Evolutionary conservation across 495 filamentous ascomycete genomes (phyloP), one percentile per base, ranked within the genome.

Genomic region (Bathelium albidoporum): DNA sequence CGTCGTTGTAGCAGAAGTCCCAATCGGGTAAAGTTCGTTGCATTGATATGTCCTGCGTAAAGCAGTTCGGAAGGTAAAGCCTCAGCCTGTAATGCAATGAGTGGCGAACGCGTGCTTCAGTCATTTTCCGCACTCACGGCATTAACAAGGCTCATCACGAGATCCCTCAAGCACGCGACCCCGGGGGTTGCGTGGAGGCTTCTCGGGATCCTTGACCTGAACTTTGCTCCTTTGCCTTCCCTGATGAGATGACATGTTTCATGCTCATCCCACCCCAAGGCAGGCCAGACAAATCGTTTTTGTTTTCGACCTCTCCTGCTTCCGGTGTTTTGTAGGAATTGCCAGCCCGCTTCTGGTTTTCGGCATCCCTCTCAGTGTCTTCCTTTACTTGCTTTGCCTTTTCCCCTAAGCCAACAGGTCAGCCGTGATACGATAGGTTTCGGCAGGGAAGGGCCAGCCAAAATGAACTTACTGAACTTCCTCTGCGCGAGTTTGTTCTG

Each of bases 261-360:
- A 88, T 65, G 62, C 76, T 82, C 49, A 86, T 59, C 26, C 83
- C 77, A 22, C 85, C 85, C 85, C 85, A 88, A 0, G 85, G 85
- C 2, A 88, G 70, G 3, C 85, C 85, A 0, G 82, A 82, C 12
- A 83, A 77, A 41, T 81, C 79, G 29, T 75, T 71, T 32, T 73
- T 77, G 44, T 71, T 66, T 36, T 77, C 80, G 60, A 82, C 65
- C 20, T 82, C 83, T 1, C 77, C 74, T 1, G 83, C 71, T 26
- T 77, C 76, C 0, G 81, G 80, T n/a, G 79, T 74, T 9, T 77
- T 72, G 70, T 88, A 88, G 59, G 79, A 76, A 65, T 75, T 74
- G 9, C 76, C 80, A 4, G 85, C 85, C 39, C 79, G 74, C 49
- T 78, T 69, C 62, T 80, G 74, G 69, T 88, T 83, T 60, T 81